These are phyloP conservation scores for Paramecium sexaurelia DNA, from an alignment of 73 alveolate genomes.

Conservation along the genomic window DNA sequence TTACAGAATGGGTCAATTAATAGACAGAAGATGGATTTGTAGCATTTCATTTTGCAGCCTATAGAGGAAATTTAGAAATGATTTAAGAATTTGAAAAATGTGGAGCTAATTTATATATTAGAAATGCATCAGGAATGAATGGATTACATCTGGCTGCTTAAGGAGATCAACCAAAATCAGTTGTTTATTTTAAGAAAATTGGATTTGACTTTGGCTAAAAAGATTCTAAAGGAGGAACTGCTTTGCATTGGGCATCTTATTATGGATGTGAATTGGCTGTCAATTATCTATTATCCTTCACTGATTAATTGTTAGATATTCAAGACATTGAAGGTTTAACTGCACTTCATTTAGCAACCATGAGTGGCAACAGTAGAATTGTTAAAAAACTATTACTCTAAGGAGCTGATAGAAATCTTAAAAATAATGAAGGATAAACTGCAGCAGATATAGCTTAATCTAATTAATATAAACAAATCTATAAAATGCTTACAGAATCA, in stretches of 20 bases:
- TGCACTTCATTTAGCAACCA: constrained; percentile 61
- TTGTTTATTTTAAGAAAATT: constrained; percentile 85
- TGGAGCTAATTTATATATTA: constrained; percentile 84
- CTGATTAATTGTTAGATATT: neutral
- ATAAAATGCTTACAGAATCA: constrained; percentile 52
- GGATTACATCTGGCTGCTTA: constrained; percentile 97
- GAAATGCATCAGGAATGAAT: constrained; percentile 91
- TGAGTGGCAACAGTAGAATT: constrained; percentile 67
- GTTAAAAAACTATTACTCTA: constrained; percentile 51
- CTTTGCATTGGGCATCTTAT: constrained; percentile 95
- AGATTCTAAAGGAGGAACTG: constrained; percentile 90
- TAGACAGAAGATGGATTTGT: constrained; percentile 90
- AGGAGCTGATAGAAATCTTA: constrained; percentile 48
- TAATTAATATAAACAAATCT: neutral
- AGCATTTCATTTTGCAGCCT: constrained; percentile 95
- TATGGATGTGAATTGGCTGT: constrained; percentile 72
- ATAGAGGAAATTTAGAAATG: constrained; percentile 89
- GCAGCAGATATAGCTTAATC: constrained; percentile 53
- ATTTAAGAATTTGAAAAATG: constrained; percentile 82
- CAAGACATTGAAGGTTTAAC: constrained; percentile 60
- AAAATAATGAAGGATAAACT: constrained; percentile 23
- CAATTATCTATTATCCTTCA: constrained; percentile 30
- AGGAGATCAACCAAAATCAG: constrained; percentile 90
- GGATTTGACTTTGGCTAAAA: constrained; percentile 73
- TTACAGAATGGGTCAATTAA: constrained; percentile 81